Conservation (phyloP, 306 rosid genomes). For the Trifolium dubium region DNA sequence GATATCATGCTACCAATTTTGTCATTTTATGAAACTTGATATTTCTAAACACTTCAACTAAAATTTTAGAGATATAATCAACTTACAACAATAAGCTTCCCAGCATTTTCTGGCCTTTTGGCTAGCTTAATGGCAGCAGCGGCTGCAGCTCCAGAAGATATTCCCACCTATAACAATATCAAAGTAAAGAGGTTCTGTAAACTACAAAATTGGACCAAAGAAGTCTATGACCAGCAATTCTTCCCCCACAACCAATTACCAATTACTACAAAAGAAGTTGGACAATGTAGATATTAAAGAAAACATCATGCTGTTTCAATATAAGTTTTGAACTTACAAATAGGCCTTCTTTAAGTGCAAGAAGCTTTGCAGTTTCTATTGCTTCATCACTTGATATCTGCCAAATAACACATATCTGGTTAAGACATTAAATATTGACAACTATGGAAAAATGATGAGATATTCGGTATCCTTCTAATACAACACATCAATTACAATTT, state of each 20-base stretch:
- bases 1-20: conserved; percentile 10
- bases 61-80: conserved; percentile 25
- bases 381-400: conserved; percentile 79
- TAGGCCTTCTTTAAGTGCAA: conserved; percentile 76
- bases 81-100: conserved; percentile 83
- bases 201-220: not conserved
- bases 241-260: conserved; percentile 3
- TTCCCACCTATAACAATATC: conserved; percentile 63
- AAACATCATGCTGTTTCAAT: conserved; percentile 13
- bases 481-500: conserved; percentile 1
- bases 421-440: conserved; percentile 33
- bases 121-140: conserved; percentile 75
- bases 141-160: conserved; percentile 79
- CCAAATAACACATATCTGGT: conserved; percentile 33
- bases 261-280: not conserved
- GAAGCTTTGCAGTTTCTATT: conserved; percentile 74
- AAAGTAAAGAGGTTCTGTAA: conserved; percentile 20
- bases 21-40: conserved; percentile 2
- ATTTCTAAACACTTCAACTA: conserved; percentile 10
- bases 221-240: not conserved
- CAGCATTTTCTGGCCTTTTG: conserved; percentile 69
- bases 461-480: conserved; percentile 7
- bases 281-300: conserved; percentile 4
- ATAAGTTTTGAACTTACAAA: conserved; percentile 63
- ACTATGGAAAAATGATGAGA: conserved; percentile 25